These are phyloP conservation scores for Nemania bipapillata DNA, from an alignment of 2,329 filamentous ascomycete genomes.

Conservation along the genomic window DNA sequence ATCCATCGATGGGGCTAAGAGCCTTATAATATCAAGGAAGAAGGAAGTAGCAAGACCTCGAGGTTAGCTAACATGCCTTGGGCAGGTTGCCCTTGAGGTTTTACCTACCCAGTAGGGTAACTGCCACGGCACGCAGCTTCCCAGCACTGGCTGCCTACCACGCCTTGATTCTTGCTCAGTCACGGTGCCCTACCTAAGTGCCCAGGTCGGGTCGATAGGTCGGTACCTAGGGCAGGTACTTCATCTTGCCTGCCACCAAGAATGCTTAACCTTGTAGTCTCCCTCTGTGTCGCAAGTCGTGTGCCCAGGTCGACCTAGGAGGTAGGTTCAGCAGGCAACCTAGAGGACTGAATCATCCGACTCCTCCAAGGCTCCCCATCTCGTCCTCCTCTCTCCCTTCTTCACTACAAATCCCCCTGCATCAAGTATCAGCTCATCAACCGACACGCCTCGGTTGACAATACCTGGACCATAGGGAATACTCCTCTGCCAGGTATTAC, in stretches of 20 bases:
- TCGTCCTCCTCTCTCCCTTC: conserved; percentile 2
- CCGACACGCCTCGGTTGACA: conserved; percentile 38
- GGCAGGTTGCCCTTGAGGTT: neutral
- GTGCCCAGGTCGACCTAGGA: too few relatives aligned
- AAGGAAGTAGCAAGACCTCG: too few relatives aligned
- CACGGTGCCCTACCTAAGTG: neutral
- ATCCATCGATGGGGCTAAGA: neutral
- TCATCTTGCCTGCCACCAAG: conserved; percentile 12
- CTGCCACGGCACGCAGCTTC: conserved; percentile 17
- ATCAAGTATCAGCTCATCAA: conserved; percentile 39
- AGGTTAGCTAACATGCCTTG: too few relatives aligned
- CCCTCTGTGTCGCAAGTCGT: neutral
- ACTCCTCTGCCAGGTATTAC: conserved; percentile 33
- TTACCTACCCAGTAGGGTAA: neutral
- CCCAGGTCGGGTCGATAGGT: neutral
- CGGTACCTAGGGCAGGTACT: neutral
- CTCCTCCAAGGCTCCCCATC: neutral
- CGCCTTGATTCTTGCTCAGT: too few relatives aligned
- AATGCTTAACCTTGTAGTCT: neutral
- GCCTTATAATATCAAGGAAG: neutral
- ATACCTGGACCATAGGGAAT: conserved; percentile 37
- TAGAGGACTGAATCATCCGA: neutral
- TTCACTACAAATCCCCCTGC: conserved; percentile 18
- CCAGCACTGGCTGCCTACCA: neutral
- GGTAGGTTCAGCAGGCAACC: neutral